Base-by-base conservation (phyloP, 768 basidiomycete genomes). In the Sarcomyxa edulis region DNA sequence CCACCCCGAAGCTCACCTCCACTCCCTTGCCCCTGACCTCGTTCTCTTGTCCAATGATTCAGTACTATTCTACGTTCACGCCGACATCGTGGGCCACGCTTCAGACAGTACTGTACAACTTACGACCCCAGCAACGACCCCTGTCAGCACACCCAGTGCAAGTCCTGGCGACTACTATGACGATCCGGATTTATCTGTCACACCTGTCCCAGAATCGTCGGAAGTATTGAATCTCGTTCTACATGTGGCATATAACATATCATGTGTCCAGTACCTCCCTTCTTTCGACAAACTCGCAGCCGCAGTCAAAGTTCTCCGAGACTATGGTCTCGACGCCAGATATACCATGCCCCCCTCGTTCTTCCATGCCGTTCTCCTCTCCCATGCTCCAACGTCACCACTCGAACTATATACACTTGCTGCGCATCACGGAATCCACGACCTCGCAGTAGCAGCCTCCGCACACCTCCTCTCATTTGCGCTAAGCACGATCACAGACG, bases 61-160 rank as follows among this genome's bases (percentile, higher is more conserved):
- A 11, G 85, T 92, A 27, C 87, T 88, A 59, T 92, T 92, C 69
- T 90, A 90, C 51, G 81, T 81, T 5, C 85, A 90, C 55, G 63
- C 68, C 0, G 63, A 75, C 28, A 49, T 76, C 36, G 62, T 91
- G 28, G 66, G 83, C 23, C 51, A 59, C 3, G 69, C 66, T 8
- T 91, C 89, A 9, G 60, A 64, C 22, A 91, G 88, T 46, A 61
- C 57, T 9, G 89, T 90, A 59, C 69, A 72, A 32, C 62, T 68
- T 4, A 68, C 78, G 29, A 59, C 91, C 15, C 72, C 81, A 3
- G 44, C 62, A 4, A 50, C 67, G 2, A 46, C 64, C 21, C 55
- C 66, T n/a, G n/a, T n/a, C n/a, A n/a, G n/a, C n/a, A n/a, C n/a
- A n/a, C n/a, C n/a, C n/a, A n/a, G n/a, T n/a, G n/a, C n/a, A n/a